A percentile compares a stretch with the other conserved stretches of the same genome.
Conservation (phyloP, 129 eudicot species). For the Lactuca sativa region DNA sequence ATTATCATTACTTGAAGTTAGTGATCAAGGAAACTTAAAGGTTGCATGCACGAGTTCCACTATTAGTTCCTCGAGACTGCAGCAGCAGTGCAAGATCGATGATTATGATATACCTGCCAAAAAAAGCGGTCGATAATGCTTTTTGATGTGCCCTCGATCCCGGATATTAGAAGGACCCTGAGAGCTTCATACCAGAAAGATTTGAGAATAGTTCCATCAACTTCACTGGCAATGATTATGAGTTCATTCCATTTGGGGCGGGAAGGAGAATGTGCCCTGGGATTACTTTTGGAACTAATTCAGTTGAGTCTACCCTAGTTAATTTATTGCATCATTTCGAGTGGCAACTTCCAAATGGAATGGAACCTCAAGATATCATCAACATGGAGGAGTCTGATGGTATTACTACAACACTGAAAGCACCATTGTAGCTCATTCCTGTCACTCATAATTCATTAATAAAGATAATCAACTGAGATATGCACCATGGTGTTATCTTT, state of each 20-base stretch:
- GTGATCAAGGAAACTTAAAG: slow-evolving; percentile 14
- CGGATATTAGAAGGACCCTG: slow-evolving; percentile 1
- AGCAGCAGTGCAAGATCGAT: slow-evolving; percentile 13
- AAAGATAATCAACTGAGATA: too few species aligned
- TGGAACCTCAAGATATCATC: slow-evolving; percentile 12
- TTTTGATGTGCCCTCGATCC: slow-evolving; percentile 27
- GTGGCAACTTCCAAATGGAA: slow-evolving; percentile 25
- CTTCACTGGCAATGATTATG: neutral
- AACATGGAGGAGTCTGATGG: slow-evolving; percentile 5
- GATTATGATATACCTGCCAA: slow-evolving; percentile 10
- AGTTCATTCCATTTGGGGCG: slow-evolving; percentile 12
- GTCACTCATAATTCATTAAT: neutral
- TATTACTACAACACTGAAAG: slow-evolving; percentile 1
- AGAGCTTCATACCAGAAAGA: slow-evolving; percentile 11
- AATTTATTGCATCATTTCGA: slow-evolving; percentile 1
- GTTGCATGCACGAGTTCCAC: slow-evolving; percentile 8
- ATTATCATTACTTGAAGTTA: slow-evolving; percentile 5
- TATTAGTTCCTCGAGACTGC: slow-evolving; percentile 30
- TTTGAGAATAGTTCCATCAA: slow-evolving; percentile 1
- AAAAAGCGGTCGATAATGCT: slow-evolving; percentile 22
- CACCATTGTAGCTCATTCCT: neutral
- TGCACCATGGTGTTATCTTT: neutral
- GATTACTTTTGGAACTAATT: slow-evolving; percentile 7
- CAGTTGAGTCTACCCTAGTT: slow-evolving; percentile 19
- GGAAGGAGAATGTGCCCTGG: slow-evolving; percentile 24